Conservation (phyloP, 2,329 filamentous ascomycete species). For the Triangularia setosa region DNA sequence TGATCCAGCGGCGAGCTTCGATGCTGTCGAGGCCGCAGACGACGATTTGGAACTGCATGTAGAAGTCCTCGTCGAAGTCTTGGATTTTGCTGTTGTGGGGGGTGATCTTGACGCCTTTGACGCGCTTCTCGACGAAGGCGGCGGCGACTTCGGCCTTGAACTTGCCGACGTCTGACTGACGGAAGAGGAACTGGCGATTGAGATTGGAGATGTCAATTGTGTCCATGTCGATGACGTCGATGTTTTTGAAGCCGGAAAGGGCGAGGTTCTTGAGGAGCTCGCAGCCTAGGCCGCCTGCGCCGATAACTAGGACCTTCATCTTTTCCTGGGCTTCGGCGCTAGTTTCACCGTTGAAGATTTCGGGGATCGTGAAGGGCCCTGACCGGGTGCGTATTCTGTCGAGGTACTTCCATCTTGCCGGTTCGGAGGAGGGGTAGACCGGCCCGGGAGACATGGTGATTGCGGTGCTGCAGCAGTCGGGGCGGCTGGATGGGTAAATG, state of each 20-base stretch:
- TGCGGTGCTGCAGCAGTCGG: background rate
- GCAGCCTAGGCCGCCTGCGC: conserved; percentile 89
- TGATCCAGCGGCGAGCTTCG: conserved; percentile 98
- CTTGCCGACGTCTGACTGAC: conserved; percentile 84
- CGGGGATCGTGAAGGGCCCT: conserved; percentile 77
- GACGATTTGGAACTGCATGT: conserved; percentile 92
- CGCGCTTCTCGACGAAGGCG: conserved; percentile 81
- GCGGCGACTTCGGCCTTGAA: conserved; percentile 93
- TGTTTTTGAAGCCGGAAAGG: conserved; percentile 90
- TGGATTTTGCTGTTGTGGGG: conserved; percentile 94
- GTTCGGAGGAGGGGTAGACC: conserved; percentile 23
- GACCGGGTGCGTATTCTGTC: conserved; percentile 71
- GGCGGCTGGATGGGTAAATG: background rate
- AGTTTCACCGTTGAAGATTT: conserved; percentile 48
- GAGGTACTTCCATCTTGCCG: conserved; percentile 60
- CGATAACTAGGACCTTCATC: conserved; percentile 75
- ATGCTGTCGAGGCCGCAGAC: conserved; percentile 96
- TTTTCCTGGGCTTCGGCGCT: conserved; percentile 52
- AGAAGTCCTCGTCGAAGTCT: conserved; percentile 93
- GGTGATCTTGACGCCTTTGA: conserved; percentile 88
- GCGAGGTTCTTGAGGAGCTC: conserved; percentile 96
- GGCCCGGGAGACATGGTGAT: conserved; percentile 17
- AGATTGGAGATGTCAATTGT: conserved; percentile 98
- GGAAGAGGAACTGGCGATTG: conserved; percentile 96
- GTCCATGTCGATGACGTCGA: conserved; percentile 99